phyloP scores from a whole-genome alignment of 108 stramenopile genomes.

The Skeletonema menzelii region DNA sequence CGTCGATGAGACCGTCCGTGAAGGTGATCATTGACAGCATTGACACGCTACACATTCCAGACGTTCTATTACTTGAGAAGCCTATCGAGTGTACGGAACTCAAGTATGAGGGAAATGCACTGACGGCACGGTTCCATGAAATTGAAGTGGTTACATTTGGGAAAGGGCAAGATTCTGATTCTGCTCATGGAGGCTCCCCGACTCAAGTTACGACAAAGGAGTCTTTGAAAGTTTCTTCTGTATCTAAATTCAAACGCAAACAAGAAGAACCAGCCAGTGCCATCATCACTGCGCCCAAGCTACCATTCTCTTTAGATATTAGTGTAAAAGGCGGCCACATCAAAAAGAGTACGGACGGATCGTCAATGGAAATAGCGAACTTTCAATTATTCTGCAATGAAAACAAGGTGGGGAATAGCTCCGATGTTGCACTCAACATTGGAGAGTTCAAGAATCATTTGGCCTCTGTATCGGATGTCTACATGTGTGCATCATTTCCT shows the following conservation, averaged over 20 bases:
- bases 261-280: constrained; percentile 1
- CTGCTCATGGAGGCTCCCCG: neutral
- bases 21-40: constrained; percentile 21
- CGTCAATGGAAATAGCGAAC: constrained; percentile 2
- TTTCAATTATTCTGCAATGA: neutral
- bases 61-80: constrained; percentile 11
- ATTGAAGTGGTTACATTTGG: constrained; percentile 18
- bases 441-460: constrained; percentile 25
- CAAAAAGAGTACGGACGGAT: constrained; percentile 23
- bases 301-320: constrained; percentile 14
- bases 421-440: constrained; percentile 28
- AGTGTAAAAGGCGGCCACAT: constrained; percentile 20
- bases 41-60: constrained; percentile 20
- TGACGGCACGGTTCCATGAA: constrained; percentile 15
- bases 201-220: neutral
- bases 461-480: constrained; percentile 9
- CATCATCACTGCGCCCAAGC: constrained; percentile 6
- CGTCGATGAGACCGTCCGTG: constrained; percentile 18
- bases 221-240: neutral
- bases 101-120: constrained; percentile 21
- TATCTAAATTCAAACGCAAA: neutral
- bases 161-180: constrained; percentile 12
- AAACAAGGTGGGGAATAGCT: neutral
- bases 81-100: constrained; percentile 17
- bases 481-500: constrained; percentile 31